These are phyloP conservation scores for Evansstolkia leycettana DNA, from an alignment of 495 filamentous ascomycete genomes.

Conservation along the genomic window DNA sequence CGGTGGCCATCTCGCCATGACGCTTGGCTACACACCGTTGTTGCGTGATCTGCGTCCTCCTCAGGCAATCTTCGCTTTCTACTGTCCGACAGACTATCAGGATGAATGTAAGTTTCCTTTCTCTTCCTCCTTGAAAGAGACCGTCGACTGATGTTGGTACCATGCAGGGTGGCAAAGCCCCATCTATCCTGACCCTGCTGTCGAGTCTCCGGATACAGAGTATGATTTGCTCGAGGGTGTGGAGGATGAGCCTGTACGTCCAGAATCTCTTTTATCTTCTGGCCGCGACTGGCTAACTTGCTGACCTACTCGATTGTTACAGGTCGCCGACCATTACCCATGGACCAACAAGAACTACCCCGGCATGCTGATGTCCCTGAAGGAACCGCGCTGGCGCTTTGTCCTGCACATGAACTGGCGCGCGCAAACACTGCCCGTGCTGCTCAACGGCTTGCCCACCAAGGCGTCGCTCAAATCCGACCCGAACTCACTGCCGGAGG, in stretches of 20 bases:
- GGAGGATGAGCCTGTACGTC: too few relatives aligned
- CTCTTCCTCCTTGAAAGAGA: too few relatives aligned
- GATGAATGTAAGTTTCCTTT: constrained; percentile 4
- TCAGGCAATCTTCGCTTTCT: constrained; percentile 39
- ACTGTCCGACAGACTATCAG: constrained; percentile 35
- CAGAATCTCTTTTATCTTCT: background rate
- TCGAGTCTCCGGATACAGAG: too few relatives aligned
- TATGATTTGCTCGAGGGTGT: too few relatives aligned
- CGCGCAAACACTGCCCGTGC: constrained; percentile 25
- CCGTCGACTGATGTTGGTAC: too few relatives aligned
- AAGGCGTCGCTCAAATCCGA: too few relatives aligned
- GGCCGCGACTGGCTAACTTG: constrained; percentile 1
- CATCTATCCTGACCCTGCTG: too few relatives aligned
- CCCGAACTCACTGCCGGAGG: constrained; percentile 10
- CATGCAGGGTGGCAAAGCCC: too few relatives aligned
- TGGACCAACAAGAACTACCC: too few relatives aligned
- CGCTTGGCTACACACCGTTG: constrained; percentile 25
- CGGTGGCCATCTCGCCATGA: constrained; percentile 42
- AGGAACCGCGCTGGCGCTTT: constrained; percentile 26
- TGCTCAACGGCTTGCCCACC: too few relatives aligned
- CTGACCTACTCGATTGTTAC: constrained; percentile 15
- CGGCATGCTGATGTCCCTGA: constrained; percentile 17
- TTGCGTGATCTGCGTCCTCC: constrained; percentile 24
- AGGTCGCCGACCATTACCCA: too few relatives aligned
- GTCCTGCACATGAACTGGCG: constrained; percentile 35